Percentiles rank a stretch among this genome's conserved stretches.
Evolutionary conservation across 2,329 filamentous ascomycete species (phyloP).

Genomic region (Grosmannia clavigera): DNA sequence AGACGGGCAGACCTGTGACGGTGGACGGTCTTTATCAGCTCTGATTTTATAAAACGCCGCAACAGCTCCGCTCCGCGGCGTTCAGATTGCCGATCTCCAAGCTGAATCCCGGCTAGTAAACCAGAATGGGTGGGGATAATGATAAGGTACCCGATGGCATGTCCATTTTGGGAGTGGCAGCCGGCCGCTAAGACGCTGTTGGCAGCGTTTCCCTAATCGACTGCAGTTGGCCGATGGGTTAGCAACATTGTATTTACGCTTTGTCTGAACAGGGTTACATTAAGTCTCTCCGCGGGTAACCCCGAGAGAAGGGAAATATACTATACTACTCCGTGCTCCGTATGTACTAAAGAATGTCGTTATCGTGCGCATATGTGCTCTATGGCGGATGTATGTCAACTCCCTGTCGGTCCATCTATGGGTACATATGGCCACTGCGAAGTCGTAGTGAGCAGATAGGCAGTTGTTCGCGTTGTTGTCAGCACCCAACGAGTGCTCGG

Average conservation of each 20-base stretch:
- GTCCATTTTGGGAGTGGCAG: not conserved
- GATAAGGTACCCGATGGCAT: not conserved
- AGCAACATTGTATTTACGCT: not conserved
- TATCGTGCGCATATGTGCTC: not conserved
- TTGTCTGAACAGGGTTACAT: not conserved
- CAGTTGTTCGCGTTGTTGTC: not conserved
- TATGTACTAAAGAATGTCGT: not conserved
- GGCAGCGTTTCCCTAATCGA: not conserved
- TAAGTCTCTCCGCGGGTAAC: not conserved
- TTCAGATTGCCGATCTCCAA: not conserved
- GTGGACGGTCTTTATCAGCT: not conserved
- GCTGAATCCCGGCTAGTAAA: not conserved
- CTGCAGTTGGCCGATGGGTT: not conserved
- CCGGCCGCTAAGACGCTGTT: not conserved
- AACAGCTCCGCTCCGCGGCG: not conserved
- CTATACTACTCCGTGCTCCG: too few species aligned
- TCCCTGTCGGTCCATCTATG: not conserved
- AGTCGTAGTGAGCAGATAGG: not conserved
- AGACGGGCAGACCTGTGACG: not conserved
- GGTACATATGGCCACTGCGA: not conserved
- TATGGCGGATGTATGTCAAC: not conserved
- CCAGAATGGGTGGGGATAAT: not conserved
- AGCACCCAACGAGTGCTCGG: not conserved
- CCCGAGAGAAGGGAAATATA: not conserved
- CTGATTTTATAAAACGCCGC: not conserved